phyloP scores from a whole-genome alignment of 2,329 filamentous ascomycete genomes.

The Ambrosiella xylebori region DNA sequence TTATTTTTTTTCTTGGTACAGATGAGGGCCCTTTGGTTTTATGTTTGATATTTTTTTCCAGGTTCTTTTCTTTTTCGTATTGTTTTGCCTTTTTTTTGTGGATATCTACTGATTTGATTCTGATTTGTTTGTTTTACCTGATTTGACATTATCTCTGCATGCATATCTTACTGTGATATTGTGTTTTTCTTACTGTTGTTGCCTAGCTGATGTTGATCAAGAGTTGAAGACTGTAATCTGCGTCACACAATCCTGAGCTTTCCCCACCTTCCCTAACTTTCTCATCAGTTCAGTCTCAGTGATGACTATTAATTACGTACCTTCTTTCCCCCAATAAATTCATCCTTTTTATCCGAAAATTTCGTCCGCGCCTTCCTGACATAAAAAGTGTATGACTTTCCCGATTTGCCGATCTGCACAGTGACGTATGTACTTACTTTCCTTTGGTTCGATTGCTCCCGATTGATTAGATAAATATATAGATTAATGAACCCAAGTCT shows the following conservation, averaged over 20 bases:
- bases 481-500: background rate
- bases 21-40: slow-evolving; percentile 17
- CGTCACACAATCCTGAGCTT: no score
- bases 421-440: background rate
- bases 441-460: background rate
- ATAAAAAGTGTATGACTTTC: no score
- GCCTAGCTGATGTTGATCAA: no score
- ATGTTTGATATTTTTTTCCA: slow-evolving; percentile 15
- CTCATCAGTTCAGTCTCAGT: no score
- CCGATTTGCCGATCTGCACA: background rate
- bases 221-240: no score
- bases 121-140: slow-evolving; percentile 14
- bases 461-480: background rate
- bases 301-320: no score
- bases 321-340: no score
- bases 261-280: no score
- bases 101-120: background rate
- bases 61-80: slow-evolving; percentile 14
- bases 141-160: background rate
- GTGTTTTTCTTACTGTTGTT: no score
- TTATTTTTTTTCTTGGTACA: background rate
- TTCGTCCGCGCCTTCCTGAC: no score
- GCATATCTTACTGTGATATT: no score
- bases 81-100: slow-evolving; percentile 3
- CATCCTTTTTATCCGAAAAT: no score